Conservation (phyloP, 768 basidiomycete species). For the Ephemerocybe angulata region DNA sequence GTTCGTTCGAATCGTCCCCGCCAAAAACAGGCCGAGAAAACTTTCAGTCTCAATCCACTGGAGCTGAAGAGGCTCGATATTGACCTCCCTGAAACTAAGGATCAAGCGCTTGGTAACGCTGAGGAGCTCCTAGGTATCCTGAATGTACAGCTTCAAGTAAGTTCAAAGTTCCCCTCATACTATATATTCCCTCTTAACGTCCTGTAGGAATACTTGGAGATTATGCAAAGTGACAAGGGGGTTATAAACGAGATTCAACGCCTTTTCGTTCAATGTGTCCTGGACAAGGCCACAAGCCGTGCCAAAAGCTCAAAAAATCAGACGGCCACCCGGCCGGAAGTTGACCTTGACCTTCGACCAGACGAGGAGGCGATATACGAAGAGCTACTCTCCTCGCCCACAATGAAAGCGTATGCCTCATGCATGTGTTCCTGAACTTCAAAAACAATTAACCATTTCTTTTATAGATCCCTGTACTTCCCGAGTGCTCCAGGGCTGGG, state of each 20-base stretch:
- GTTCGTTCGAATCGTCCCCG: no score
- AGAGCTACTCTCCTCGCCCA: slow-evolving; percentile 39
- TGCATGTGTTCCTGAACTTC: background rate
- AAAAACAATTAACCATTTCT: no score
- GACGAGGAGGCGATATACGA: no score
- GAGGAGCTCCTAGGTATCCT: background rate
- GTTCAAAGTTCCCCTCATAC: background rate
- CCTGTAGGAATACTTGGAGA: background rate
- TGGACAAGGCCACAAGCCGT: background rate
- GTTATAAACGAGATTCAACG: background rate
- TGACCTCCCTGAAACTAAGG: background rate
- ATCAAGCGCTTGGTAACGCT: background rate
- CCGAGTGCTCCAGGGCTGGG: slow-evolving; percentile 59
- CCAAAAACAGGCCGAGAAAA: no score
- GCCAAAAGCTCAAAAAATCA: no score
- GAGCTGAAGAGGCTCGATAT: no score
- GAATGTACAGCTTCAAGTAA: background rate
- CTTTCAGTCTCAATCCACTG: no score
- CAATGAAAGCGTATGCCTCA: slow-evolving; percentile 46
- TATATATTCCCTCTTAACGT: background rate
- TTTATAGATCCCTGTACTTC: slow-evolving; percentile 47
- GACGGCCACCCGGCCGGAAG: no score
- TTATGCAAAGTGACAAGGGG: background rate
- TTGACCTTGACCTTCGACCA: no score
- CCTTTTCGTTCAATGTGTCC: background rate